phyloP scores from a whole-genome alignment of 1,139 yeast species.

The Pichia sp. region DNA sequence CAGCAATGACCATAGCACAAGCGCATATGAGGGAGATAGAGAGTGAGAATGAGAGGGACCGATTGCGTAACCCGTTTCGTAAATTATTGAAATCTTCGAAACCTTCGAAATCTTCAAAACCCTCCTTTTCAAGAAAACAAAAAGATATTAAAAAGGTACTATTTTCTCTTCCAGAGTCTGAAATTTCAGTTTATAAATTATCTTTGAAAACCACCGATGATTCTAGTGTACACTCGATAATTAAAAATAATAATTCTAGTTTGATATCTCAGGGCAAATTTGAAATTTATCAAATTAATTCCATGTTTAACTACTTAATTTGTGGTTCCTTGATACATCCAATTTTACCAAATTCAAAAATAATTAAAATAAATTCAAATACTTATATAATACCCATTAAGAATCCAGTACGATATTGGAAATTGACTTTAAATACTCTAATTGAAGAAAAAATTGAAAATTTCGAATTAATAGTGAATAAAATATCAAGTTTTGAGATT shows the following conservation, averaged over 20 bases:
- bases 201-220: background rate
- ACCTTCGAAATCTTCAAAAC: background rate
- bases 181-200: constrained; percentile 15
- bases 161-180: constrained; percentile 12
- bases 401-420: constrained; percentile 71
- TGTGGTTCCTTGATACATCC: constrained; percentile 63
- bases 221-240: background rate
- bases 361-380: constrained; percentile 45
- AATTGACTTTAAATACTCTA: constrained; percentile 40
- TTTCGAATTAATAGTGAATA: constrained; percentile 7
- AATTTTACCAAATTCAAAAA: constrained; percentile 51
- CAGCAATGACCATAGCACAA: background rate
- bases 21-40: background rate
- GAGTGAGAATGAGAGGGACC: background rate
- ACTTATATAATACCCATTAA: constrained; percentile 60
- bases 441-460: background rate
- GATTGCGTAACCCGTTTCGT: background rate
- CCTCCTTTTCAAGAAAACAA: background rate
- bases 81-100: background rate
- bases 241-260: constrained; percentile 21
- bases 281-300: constrained; percentile 56
- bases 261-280: constrained; percentile 56
- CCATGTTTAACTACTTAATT: constrained; percentile 36
- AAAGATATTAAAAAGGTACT: constrained; percentile 4
- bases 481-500: constrained; percentile 9